Percentiles rank a stretch among this genome's conserved stretches.
phyloP scores from a whole-genome alignment of 371 early-diverging fungal genomes.

The Actinomortierella ambigua region DNA sequence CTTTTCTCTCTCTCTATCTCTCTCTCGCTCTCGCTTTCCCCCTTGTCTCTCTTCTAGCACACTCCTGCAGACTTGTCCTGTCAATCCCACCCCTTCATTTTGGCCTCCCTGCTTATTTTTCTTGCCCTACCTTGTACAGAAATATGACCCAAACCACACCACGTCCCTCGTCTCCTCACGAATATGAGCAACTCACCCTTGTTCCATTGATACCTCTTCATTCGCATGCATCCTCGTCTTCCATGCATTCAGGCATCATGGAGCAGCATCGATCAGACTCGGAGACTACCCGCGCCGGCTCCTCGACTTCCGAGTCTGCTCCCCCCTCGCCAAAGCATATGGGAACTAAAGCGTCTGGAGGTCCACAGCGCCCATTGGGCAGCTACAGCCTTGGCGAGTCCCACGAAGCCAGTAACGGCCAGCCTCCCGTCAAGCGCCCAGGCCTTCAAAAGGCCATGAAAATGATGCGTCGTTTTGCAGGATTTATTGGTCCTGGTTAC shows the following conservation, averaged over 20 bases:
- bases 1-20: slow-evolving; percentile 1
- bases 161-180: no score
- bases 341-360: slow-evolving; percentile 4
- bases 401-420: slow-evolving; percentile 7
- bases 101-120: not conserved
- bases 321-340: slow-evolving; percentile 1
- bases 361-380: slow-evolving; percentile 1
- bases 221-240: not conserved
- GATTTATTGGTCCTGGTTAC: slow-evolving; percentile 47
- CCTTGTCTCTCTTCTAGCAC: not conserved
- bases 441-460: slow-evolving; percentile 11
- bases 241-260: not conserved
- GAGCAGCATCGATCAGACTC: no score
- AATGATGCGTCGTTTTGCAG: slow-evolving; percentile 32
- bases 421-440: slow-evolving; percentile 12
- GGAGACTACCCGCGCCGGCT: no score
- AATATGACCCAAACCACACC: no score
- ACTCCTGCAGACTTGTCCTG: not conserved
- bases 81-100: not conserved
- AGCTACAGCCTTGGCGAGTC: not conserved
- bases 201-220: no score
- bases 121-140: no score
- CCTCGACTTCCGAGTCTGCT: slow-evolving; percentile 3
- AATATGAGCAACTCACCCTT: no score
- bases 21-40: slow-evolving; percentile 4